Conservation (phyloP, 306 rosid species). For the Sophora flavescens region DNA sequence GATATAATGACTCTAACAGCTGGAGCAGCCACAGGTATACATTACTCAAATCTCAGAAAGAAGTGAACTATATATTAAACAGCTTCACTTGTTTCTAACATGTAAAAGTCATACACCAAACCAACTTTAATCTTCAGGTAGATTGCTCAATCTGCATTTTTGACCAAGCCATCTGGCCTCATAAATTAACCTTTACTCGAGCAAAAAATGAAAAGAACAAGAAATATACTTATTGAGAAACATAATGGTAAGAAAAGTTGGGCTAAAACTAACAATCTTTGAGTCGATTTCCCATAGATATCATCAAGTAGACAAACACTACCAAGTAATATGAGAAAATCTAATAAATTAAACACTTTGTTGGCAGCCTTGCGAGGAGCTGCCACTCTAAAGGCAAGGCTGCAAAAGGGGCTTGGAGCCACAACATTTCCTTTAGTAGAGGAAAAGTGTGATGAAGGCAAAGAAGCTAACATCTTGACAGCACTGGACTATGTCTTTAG, state of each 20-base stretch:
- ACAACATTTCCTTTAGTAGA: constrained; percentile 62
- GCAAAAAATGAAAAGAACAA: background rate
- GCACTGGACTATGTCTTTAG: constrained; percentile 70
- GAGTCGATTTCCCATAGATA: background rate
- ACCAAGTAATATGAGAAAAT: constrained; percentile 9
- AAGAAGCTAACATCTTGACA: constrained; percentile 63
- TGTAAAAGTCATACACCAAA: background rate
- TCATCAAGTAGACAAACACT: constrained; percentile 2
- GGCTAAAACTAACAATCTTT: background rate
- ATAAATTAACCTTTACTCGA: constrained; percentile 12
- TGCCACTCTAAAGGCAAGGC: constrained; percentile 73
- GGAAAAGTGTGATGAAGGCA: constrained; percentile 67
- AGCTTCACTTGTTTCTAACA: constrained; percentile 4
- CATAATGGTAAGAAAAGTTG: background rate
- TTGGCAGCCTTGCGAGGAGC: constrained; percentile 86
- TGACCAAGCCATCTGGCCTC: background rate
- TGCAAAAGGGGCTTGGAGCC: constrained; percentile 75
- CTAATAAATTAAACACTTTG: constrained; percentile 26
- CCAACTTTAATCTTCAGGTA: constrained; percentile 15
- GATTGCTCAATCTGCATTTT: background rate
- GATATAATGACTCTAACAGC: constrained; percentile 95
- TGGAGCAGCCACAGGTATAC: constrained; percentile 91
- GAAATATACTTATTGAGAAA: background rate
- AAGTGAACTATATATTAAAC: constrained; percentile 14
- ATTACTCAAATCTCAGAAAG: constrained; percentile 24